phyloP scores from a whole-genome alignment of 2,329 filamentous ascomycete species.

The Microcera coccophila region DNA sequence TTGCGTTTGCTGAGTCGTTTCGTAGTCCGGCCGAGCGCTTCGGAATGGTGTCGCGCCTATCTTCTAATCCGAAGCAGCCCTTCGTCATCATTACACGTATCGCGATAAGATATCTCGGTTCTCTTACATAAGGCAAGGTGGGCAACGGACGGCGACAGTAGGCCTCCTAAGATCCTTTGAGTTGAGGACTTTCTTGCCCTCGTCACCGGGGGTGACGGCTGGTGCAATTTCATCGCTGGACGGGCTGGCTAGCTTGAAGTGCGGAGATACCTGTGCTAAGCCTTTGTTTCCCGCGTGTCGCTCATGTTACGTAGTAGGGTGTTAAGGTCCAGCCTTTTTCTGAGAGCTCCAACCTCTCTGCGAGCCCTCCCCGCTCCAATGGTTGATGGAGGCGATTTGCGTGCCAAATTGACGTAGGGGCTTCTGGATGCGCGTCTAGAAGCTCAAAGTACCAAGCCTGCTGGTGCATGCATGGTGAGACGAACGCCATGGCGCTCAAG shows the following conservation, averaged over 20 bases:
- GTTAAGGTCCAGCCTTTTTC: not conserved
- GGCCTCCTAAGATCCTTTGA: too few species aligned
- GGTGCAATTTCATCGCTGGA: slow-evolving; percentile 24
- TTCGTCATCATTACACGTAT: not conserved
- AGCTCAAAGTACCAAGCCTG: slow-evolving; percentile 9
- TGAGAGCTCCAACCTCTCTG: not conserved
- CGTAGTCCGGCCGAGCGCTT: slow-evolving; percentile 24
- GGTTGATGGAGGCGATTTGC: not conserved
- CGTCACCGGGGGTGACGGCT: slow-evolving; percentile 3
- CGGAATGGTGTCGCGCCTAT: not conserved
- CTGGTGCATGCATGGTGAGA: slow-evolving; percentile 18
- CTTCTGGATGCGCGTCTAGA: slow-evolving; percentile 12
- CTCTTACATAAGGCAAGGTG: too few species aligned
- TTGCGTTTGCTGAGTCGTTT: slow-evolving; percentile 19
- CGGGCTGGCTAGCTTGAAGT: not conserved
- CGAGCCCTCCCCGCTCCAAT: not conserved
- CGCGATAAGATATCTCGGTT: not conserved
- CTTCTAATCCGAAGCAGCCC: not conserved
- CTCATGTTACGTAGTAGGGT: too few species aligned
- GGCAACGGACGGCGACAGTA: too few species aligned
- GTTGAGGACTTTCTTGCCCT: not conserved
- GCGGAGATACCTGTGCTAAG: not conserved
- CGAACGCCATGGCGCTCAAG: slow-evolving; percentile 20
- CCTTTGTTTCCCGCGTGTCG: not conserved
- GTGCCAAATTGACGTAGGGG: too few species aligned